phyloP scores from a whole-genome alignment of 352 stramenopile species.

The Pythium biforme region DNA sequence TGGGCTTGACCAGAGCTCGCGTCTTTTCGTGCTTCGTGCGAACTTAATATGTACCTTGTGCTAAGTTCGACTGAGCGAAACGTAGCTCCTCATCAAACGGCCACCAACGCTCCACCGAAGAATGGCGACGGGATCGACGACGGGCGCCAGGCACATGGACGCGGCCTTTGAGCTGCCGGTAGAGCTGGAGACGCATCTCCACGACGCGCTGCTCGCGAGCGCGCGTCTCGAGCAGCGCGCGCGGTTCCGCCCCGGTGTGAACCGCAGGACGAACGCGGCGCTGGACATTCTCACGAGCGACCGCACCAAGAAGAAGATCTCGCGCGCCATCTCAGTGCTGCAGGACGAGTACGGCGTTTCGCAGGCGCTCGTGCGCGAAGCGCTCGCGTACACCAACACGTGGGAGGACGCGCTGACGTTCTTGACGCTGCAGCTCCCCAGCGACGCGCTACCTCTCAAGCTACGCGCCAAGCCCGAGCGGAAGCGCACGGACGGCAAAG shows the following conservation, averaged over 20 bases:
- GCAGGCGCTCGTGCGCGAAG: slow-evolving; percentile 33
- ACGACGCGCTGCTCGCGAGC: slow-evolving; percentile 35
- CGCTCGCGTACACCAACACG: slow-evolving; percentile 57
- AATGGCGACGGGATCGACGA: neutral
- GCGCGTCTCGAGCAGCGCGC: slow-evolving; percentile 34
- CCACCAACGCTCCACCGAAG: neutral
- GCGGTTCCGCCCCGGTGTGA: slow-evolving; percentile 53
- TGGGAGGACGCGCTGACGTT: slow-evolving; percentile 71
- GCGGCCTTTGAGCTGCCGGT: slow-evolving; percentile 57
- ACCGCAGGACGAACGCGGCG: slow-evolving; percentile 21
- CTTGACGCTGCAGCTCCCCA: slow-evolving; percentile 52
- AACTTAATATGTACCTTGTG: slow-evolving; percentile 4
- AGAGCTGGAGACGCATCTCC: slow-evolving; percentile 50
- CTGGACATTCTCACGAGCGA: slow-evolving; percentile 45
- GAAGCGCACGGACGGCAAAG: neutral
- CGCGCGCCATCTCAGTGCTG: slow-evolving; percentile 41
- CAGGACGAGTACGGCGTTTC: slow-evolving; percentile 49
- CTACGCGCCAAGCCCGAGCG: slow-evolving; percentile 37
- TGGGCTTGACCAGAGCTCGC: neutral
- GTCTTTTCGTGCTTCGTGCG: slow-evolving; percentile 21
- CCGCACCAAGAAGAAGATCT: slow-evolving; percentile 55
- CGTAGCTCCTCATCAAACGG: neutral
- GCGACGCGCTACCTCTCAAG: slow-evolving; percentile 47
- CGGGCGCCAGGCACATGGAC: slow-evolving; percentile 22
- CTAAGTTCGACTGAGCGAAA: slow-evolving; percentile 7